Conservation (phyloP, 768 basidiomycete species). For the Tephrocybe sp. region DNA sequence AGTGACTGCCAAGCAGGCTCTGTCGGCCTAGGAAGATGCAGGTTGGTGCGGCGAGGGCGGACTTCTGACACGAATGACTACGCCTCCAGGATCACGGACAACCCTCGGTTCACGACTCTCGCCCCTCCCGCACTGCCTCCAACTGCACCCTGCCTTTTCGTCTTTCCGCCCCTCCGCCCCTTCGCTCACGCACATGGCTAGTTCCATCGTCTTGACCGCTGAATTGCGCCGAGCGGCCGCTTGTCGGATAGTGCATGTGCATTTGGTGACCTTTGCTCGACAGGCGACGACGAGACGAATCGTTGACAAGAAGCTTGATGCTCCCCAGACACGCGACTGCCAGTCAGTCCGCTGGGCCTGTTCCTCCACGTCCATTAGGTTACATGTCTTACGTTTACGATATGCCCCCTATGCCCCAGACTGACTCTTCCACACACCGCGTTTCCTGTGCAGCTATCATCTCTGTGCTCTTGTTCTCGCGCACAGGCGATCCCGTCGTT, state of each 20-base stretch:
- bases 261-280: slow-evolving; percentile 12
- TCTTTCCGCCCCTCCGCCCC: slow-evolving; percentile 19
- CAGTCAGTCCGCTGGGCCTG: slow-evolving; percentile 19
- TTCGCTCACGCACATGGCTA: slow-evolving; percentile 31
- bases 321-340: slow-evolving; percentile 25
- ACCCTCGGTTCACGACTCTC: slow-evolving; percentile 14
- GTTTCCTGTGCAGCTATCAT: slow-evolving; percentile 18
- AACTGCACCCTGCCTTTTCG: slow-evolving; percentile 20
- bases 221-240: slow-evolving; percentile 16
- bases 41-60: slow-evolving; percentile 27
- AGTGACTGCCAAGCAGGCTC: slow-evolving; percentile 19
- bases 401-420: slow-evolving; percentile 25
- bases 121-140: slow-evolving; percentile 14
- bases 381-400: slow-evolving; percentile 21
- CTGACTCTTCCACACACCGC: slow-evolving; percentile 16
- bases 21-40: slow-evolving; percentile 25
- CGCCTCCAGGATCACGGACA: slow-evolving; percentile 21
- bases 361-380: slow-evolving; percentile 15
- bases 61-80: slow-evolving; percentile 22
- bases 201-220: slow-evolving; percentile 29
- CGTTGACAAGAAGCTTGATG: slow-evolving; percentile 29
- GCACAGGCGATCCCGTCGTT: slow-evolving; percentile 8
- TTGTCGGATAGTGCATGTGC: slow-evolving; percentile 13
- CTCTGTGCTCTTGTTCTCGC: slow-evolving; percentile 14
- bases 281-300: slow-evolving; percentile 15